Percentiles rank a stretch among this genome's conserved stretches.
Evolutionary conservation across 176 grass and related monocot genomes (phyloP).

Genomic region (Rhynchospora tenuis): DNA sequence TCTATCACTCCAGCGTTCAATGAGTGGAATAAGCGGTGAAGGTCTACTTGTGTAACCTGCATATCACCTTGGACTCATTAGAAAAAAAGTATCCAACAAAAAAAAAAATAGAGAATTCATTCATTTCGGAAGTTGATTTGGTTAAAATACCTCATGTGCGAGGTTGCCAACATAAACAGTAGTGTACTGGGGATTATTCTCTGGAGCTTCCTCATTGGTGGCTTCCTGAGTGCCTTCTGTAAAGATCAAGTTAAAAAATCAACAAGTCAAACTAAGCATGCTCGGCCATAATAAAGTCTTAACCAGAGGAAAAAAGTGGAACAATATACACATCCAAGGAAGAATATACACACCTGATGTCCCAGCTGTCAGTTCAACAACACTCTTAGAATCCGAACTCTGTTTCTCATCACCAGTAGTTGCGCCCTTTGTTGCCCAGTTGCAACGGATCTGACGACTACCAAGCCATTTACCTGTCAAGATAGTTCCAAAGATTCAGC

Average conservation of each 20-base stretch:
- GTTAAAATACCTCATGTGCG: conserved; percentile 56
- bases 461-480: conserved; percentile 77
- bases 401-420: conserved; percentile 83
- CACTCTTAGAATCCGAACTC: conserved; percentile 56
- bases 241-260: conserved; percentile 9
- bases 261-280: background rate
- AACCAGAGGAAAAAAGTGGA: background rate
- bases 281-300: background rate
- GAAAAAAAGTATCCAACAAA: background rate
- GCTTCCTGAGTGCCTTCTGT: conserved; percentile 59
- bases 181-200: conserved; percentile 80
- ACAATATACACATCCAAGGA: background rate
- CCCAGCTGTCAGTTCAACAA: conserved; percentile 60
- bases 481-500: conserved; percentile 5
- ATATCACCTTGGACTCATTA: background rate
- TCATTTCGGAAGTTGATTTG: too few species aligned
- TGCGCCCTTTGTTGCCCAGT: conserved; percentile 94
- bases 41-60: conserved; percentile 52
- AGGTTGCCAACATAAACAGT: conserved; percentile 98
- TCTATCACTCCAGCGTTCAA: conserved; percentile 77
- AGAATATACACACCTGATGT: conserved; percentile 52
- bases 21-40: conserved; percentile 79
- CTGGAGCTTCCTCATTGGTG: conserved; percentile 69
- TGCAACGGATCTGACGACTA: conserved; percentile 93
- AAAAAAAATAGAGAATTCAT: background rate